Evolutionary conservation across 176 grass and related monocot genomes (phyloP).

Genomic region (Aegilops bicornis): DNA sequence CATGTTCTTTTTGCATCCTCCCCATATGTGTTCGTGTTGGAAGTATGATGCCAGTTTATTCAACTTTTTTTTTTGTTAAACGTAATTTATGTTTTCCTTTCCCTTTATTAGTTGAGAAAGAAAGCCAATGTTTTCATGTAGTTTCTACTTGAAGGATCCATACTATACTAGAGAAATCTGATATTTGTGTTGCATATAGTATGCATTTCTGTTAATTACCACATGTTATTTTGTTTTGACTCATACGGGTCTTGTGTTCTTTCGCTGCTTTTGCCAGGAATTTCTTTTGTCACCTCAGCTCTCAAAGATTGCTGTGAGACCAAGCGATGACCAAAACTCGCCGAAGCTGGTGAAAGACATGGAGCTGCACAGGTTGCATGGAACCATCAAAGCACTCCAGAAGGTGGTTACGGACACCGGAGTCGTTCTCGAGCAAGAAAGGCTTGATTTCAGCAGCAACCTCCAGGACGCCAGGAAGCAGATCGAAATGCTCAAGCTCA

Average conservation of each 20-base stretch:
- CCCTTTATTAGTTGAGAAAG: neutral
- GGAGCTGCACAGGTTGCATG: conserved; percentile 66
- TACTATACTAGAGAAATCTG: neutral
- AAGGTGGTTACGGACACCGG: conserved; percentile 68
- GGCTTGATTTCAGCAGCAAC: conserved; percentile 61
- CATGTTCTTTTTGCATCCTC: neutral
- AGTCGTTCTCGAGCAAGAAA: conserved; percentile 74
- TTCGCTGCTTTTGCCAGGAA: conserved; percentile 49
- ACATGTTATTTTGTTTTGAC: neutral
- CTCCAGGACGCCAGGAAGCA: conserved; percentile 73
- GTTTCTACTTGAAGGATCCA: neutral
- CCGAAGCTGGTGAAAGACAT: conserved; percentile 50
- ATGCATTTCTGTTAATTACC: neutral
- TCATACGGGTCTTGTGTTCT: neutral
- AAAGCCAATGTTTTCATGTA: neutral
- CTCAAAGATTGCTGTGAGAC: conserved; percentile 53
- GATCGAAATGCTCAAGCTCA: conserved; percentile 69
- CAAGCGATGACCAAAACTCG: conserved; percentile 35
- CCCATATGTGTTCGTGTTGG: neutral
- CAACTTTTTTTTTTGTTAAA: neutral
- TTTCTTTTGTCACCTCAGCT: conserved; percentile 41
- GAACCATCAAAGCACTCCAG: conserved; percentile 79
- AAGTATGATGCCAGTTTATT: conserved; percentile 17
- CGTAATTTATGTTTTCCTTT: neutral
- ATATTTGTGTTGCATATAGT: neutral